phyloP scores from a whole-genome alignment of 768 basidiomycete species.

The Boletus reticuloceps region DNA sequence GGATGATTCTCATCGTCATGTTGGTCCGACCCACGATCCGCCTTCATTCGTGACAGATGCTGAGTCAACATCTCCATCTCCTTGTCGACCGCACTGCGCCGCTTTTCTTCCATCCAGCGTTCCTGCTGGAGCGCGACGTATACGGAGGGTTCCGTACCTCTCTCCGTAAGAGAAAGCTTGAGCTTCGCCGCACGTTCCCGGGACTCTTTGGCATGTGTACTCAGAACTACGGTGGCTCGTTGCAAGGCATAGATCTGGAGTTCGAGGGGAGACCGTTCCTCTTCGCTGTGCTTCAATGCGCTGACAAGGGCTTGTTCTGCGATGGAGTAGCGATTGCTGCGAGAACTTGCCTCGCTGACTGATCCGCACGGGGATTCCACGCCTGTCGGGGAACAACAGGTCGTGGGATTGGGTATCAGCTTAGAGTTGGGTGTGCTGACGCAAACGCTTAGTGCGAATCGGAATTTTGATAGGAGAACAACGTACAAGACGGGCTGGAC shows the following conservation, averaged over 20 bases:
- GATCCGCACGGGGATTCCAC: slow-evolving; percentile 28
- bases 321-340: slow-evolving; percentile 41
- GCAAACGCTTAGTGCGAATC: slow-evolving; percentile 15
- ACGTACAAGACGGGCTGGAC: slow-evolving; percentile 18
- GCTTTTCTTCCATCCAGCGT: slow-evolving; percentile 52
- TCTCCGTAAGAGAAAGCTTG: slow-evolving; percentile 36
- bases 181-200: slow-evolving; percentile 41
- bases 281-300: slow-evolving; percentile 33
- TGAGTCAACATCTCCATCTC: slow-evolving; percentile 37
- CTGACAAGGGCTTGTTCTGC: slow-evolving; percentile 43
- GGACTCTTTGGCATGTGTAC: slow-evolving; percentile 44
- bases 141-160: slow-evolving; percentile 36
- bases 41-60: slow-evolving; percentile 33
- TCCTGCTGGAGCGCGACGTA: slow-evolving; percentile 42
- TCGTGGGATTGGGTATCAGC: slow-evolving; percentile 12
- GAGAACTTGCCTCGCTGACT: slow-evolving; percentile 23
- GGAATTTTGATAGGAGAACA: slow-evolving; percentile 2
- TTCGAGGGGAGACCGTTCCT: slow-evolving; percentile 38
- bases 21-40: slow-evolving; percentile 21
- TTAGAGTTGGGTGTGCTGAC: slow-evolving; percentile 22
- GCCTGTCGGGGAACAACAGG: background rate
- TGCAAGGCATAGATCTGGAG: slow-evolving; percentile 48
- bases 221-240: slow-evolving; percentile 41
- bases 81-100: slow-evolving; percentile 35
- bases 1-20: slow-evolving; percentile 17